Evolutionary conservation across 805 yeast genomes (phyloP).

Genomic region (Wickerhamomyces chambardii): DNA sequence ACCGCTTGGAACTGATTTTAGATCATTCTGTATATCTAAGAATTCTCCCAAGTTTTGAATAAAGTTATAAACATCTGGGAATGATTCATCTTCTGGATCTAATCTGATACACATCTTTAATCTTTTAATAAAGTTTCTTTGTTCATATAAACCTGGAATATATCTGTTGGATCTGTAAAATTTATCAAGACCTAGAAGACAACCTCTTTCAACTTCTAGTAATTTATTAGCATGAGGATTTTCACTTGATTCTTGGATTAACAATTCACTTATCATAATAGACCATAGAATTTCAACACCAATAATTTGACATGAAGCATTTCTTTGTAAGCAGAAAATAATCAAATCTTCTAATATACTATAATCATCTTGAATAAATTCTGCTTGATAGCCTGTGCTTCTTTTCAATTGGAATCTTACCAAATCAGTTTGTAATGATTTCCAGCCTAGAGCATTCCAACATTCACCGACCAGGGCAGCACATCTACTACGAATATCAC

Average conservation of each 20-base stretch:
- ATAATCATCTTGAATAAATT: slow-evolving; percentile 47
- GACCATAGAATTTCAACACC: slow-evolving; percentile 68
- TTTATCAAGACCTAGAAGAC: slow-evolving; percentile 54
- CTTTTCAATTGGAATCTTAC: slow-evolving; percentile 48
- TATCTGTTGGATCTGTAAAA: slow-evolving; percentile 49
- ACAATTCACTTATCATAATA: slow-evolving; percentile 57
- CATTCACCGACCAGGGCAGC: slow-evolving; percentile 44
- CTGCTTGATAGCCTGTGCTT: slow-evolving; percentile 67
- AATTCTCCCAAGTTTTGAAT: slow-evolving; percentile 51
- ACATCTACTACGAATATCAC: slow-evolving; percentile 51
- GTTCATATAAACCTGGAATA: slow-evolving; percentile 48
- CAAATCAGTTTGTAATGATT: slow-evolving; percentile 42
- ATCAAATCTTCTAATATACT: slow-evolving; percentile 56
- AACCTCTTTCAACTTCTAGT: slow-evolving; percentile 52
- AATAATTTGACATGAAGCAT: slow-evolving; percentile 47
- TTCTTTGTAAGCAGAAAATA: slow-evolving; percentile 61
- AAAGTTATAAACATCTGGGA: slow-evolving; percentile 35
- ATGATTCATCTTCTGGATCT: slow-evolving; percentile 61
- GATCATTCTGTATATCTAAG: slow-evolving; percentile 54
- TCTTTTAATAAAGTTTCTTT: slow-evolving; percentile 39
- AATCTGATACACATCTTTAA: slow-evolving; percentile 40
- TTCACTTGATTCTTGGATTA: slow-evolving; percentile 47
- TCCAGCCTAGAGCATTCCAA: slow-evolving; percentile 75
- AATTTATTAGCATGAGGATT: slow-evolving; percentile 45
- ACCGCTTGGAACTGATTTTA: slow-evolving; percentile 68